Percentiles rank a stretch among this genome's conserved stretches.
Conservation (phyloP, 768 basidiomycete species). For the Suillus subalutaceus region DNA sequence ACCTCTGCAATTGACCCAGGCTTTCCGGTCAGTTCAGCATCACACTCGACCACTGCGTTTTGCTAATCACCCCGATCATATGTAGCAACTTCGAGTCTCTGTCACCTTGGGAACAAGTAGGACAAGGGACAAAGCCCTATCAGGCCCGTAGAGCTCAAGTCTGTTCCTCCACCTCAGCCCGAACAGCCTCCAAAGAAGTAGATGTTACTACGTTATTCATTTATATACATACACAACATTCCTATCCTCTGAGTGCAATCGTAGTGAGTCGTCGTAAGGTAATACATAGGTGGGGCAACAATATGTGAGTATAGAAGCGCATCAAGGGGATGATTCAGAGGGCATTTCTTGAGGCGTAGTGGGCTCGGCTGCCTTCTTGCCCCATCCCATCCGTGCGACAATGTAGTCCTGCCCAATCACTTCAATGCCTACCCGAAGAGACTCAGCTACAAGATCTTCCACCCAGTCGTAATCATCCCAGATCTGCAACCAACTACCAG, state of each 20-base stretch:
- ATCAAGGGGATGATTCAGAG: conserved; percentile 6
- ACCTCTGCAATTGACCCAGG: conserved; percentile 95
- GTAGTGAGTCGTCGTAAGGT: background rate
- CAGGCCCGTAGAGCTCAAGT: conserved; percentile 75
- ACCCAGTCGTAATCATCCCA: conserved; percentile 97
- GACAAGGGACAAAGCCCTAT: conserved; percentile 58
- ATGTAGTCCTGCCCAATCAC: conserved; percentile 92
- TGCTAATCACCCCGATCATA: conserved; percentile 4
- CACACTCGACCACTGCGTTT: background rate
- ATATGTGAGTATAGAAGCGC: background rate
- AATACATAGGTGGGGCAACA: conserved; percentile 1
- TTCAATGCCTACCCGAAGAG: conserved; percentile 82
- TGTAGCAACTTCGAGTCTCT: conserved; percentile 89
- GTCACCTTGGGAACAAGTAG: conserved; percentile 96
- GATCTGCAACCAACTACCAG: conserved; percentile 82
- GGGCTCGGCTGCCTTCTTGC: conserved; percentile 31
- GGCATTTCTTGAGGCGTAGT: conserved; percentile 9
- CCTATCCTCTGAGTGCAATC: conserved; percentile 4
- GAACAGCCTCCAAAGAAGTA: conserved; percentile 83
- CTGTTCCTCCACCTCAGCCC: conserved; percentile 71
- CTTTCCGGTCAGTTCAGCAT: conserved; percentile 74
- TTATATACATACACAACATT: conserved; percentile 10
- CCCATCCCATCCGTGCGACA: conserved; percentile 85
- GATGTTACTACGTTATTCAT: conserved; percentile 21
- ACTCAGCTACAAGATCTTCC: conserved; percentile 91